Percentiles rank a stretch among this genome's conserved stretches.
phyloP scores from a whole-genome alignment of 129 eudicot species.

The Pulicaria dysenterica region DNA sequence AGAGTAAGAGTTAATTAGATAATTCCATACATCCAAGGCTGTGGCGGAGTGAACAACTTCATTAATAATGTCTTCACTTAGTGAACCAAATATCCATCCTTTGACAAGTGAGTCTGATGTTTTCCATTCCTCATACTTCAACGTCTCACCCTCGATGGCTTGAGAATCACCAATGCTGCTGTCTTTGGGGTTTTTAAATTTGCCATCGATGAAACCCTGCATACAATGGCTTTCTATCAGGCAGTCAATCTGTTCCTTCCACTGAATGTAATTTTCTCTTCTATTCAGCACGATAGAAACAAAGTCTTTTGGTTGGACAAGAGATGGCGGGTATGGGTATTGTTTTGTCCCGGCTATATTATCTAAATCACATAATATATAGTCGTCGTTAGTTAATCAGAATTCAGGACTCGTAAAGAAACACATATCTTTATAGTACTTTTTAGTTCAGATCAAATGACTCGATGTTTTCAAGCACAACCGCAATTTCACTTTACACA shows the following conservation, averaged over 20 bases:
- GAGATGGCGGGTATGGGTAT: conserved; percentile 13
- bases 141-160: background rate
- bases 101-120: conserved; percentile 13
- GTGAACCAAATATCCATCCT: conserved; percentile 19
- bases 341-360: conserved; percentile 11
- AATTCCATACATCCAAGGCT: conserved; percentile 5
- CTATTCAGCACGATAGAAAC: background rate
- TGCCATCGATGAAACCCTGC: conserved; percentile 1
- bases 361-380: background rate
- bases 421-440: no score
- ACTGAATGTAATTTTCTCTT: background rate
- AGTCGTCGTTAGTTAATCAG: background rate
- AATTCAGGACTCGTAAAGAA: no score
- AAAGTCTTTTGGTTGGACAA: background rate
- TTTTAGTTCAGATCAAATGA: no score
- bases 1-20: background rate
- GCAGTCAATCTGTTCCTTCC: conserved; percentile 6
- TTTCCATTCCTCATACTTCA: background rate
- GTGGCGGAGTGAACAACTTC: background rate
- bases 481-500: no score
- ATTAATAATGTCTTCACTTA: conserved; percentile 3
- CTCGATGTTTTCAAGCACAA: no score
- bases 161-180: no score
- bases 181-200: background rate
- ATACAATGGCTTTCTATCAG: conserved; percentile 11